Evolutionary conservation across 768 basidiomycete genomes (phyloP).

Genomic region (Rickenella mellea): DNA sequence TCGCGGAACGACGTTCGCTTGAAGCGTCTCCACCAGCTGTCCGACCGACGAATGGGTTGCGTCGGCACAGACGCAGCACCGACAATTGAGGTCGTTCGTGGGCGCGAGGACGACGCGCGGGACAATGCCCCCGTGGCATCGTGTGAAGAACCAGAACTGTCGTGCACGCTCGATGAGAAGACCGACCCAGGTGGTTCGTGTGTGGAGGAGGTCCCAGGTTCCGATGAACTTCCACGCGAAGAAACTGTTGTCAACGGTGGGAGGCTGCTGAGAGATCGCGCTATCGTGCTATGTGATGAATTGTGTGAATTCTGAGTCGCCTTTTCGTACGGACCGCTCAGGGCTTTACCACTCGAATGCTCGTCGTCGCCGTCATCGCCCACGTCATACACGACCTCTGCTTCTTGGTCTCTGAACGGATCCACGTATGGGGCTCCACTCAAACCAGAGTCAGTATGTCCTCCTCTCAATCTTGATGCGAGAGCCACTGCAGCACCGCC

Average conservation of each 20-base stretch:
- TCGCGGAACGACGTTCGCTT: slow-evolving; percentile 58
- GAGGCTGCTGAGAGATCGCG: background rate
- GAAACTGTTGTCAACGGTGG: background rate
- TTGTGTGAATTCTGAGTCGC: background rate
- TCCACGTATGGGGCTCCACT: slow-evolving; percentile 33
- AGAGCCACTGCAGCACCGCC: background rate
- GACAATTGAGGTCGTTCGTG: slow-evolving; percentile 31
- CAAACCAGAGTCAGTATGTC: slow-evolving; percentile 19
- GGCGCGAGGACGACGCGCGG: slow-evolving; percentile 15
- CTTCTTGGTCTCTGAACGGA: slow-evolving; percentile 25
- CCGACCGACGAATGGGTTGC: slow-evolving; percentile 49
- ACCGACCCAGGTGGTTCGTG: no score
- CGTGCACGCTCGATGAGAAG: background rate
- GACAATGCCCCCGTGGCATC: slow-evolving; percentile 15
- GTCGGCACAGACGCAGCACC: slow-evolving; percentile 29
- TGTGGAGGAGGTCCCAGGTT: background rate
- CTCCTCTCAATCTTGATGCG: slow-evolving; percentile 7
- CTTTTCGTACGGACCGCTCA: background rate
- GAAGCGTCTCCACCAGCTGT: slow-evolving; percentile 76
- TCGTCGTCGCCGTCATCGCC: slow-evolving; percentile 10
- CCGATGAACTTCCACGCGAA: background rate
- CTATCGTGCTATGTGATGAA: background rate
- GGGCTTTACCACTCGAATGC: slow-evolving; percentile 3
- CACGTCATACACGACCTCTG: slow-evolving; percentile 2
- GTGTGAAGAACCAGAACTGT: slow-evolving; percentile 3